These are phyloP conservation scores for Paramecium octaurelia DNA, from an alignment of 73 alveolate genomes.

Conservation along the genomic window DNA sequence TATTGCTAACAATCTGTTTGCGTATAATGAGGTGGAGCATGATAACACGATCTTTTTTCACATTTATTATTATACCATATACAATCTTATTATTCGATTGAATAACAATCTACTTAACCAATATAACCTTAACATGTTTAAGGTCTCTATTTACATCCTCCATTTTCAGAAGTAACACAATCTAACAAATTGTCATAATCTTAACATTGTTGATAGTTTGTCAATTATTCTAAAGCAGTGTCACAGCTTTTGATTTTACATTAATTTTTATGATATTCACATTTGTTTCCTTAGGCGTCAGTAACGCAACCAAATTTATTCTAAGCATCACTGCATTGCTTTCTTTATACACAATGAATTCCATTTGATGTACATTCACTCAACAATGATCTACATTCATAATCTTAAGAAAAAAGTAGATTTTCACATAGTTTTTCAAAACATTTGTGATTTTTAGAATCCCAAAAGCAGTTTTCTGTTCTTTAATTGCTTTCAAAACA, in stretches of 20 bases:
- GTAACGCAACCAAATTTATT: neutral
- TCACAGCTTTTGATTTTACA: neutral
- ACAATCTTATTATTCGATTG: neutral
- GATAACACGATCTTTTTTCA: neutral
- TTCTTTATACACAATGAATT: neutral
- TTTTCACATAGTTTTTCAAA: neutral
- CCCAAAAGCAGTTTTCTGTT: neutral
- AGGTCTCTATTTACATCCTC: neutral
- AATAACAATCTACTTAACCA: neutral
- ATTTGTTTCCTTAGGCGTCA: neutral
- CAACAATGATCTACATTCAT: neutral
- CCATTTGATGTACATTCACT: neutral
- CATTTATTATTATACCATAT: neutral
- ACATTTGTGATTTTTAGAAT: neutral
- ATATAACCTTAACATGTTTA: neutral
- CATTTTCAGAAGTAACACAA: neutral
- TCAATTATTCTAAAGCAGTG: neutral
- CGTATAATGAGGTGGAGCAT: neutral
- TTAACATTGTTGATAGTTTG: neutral
- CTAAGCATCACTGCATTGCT: neutral
- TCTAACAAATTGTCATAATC: neutral
- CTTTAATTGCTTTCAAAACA: neutral
- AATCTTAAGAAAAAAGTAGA: neutral
- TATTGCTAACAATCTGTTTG: neutral
- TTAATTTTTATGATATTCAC: neutral